Percentiles rank a stretch among this genome's conserved stretches.
phyloP scores from a whole-genome alignment of 192 early-diverging fungal genomes.

The Mortierella claussenii region DNA sequence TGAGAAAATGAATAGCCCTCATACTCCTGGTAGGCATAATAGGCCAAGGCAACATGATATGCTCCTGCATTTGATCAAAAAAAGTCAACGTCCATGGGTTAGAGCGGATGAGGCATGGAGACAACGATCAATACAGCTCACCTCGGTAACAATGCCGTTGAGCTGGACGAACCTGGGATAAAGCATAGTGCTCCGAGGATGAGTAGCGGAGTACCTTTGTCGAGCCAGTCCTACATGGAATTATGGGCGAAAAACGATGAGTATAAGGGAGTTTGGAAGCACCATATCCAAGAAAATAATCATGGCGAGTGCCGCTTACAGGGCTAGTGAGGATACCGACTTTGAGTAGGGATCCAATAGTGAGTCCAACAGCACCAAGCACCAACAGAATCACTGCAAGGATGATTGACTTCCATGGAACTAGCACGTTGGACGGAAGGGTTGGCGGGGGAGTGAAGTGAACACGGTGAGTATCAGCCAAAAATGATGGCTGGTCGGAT shows the following conservation, averaged over 20 bases:
- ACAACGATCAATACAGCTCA: too few species aligned
- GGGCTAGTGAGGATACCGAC: constrained; percentile 58
- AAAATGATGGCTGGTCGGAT: too few species aligned
- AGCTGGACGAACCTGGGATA: constrained; percentile 59
- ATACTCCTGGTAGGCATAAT: constrained; percentile 67
- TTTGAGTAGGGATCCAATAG: constrained; percentile 62
- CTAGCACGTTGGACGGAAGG: constrained; percentile 10
- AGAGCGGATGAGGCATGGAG: too few species aligned
- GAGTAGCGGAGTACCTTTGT: constrained; percentile 64
- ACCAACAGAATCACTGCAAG: constrained; percentile 58
- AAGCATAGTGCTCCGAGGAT: constrained; percentile 68
- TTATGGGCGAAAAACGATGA: too few species aligned
- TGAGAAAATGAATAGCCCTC: constrained; percentile 64
- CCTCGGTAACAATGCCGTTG: too few species aligned
- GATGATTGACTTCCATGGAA: constrained; percentile 67
- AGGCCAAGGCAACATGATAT: constrained; percentile 64
- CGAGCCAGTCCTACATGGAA: constrained; percentile 62
- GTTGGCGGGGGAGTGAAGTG: neutral
- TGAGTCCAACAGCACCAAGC: constrained; percentile 56
- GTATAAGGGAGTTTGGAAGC: too few species aligned
- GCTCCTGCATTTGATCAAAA: constrained; percentile 48
- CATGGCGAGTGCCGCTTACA: constrained; percentile 29
- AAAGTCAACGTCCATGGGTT: too few species aligned
- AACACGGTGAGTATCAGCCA: too few species aligned
- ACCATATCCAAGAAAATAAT: neutral